A percentile compares a stretch with the other conserved stretches of the same genome.
phyloP scores from a whole-genome alignment of 805 yeast species.

The Metschnikowia noctiluminum region DNA sequence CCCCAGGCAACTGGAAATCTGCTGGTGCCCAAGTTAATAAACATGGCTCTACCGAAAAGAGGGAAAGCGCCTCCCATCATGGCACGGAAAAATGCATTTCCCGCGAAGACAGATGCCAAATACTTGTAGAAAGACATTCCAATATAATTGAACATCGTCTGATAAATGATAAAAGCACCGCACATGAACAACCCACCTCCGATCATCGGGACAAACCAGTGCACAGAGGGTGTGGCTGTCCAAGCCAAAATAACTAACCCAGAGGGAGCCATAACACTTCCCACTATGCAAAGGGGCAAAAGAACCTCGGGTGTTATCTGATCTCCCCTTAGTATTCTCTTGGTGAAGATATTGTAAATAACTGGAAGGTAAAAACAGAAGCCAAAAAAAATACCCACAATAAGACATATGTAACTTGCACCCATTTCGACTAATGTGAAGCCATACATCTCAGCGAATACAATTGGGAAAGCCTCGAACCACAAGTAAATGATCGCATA shows the following conservation, averaged over 20 bases:
- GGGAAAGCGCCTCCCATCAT: slow-evolving; percentile 18
- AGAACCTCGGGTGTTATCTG: slow-evolving; percentile 10
- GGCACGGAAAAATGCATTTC: slow-evolving; percentile 14
- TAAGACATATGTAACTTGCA: slow-evolving; percentile 8
- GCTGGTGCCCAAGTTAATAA: slow-evolving; percentile 4
- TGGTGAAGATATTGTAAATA: slow-evolving; percentile 7
- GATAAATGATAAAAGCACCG: slow-evolving; percentile 13
- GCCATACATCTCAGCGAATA: slow-evolving; percentile 9
- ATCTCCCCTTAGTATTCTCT: slow-evolving; percentile 3
- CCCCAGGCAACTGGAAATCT: slow-evolving; percentile 15
- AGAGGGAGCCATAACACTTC: slow-evolving; percentile 12
- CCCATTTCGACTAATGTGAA: slow-evolving; percentile 14
- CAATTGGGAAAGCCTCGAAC: slow-evolving; percentile 18
- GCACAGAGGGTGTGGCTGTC: slow-evolving; percentile 12
- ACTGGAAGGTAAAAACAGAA: slow-evolving; percentile 7
- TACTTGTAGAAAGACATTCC: slow-evolving; percentile 12
- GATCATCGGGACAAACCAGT: slow-evolving; percentile 15
- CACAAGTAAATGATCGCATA: slow-evolving; percentile 15
- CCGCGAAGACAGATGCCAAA: slow-evolving; percentile 16
- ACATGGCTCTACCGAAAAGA: slow-evolving; percentile 14
- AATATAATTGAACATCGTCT: slow-evolving; percentile 14
- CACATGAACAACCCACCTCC: slow-evolving; percentile 10
- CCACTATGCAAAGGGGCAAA: slow-evolving; percentile 10
- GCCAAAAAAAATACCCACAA: slow-evolving; percentile 11
- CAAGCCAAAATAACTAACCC: slow-evolving; percentile 14